Evolutionary conservation across 1,284 basidiomycete genomes (phyloP).

Genomic region (Tilletia indica): DNA sequence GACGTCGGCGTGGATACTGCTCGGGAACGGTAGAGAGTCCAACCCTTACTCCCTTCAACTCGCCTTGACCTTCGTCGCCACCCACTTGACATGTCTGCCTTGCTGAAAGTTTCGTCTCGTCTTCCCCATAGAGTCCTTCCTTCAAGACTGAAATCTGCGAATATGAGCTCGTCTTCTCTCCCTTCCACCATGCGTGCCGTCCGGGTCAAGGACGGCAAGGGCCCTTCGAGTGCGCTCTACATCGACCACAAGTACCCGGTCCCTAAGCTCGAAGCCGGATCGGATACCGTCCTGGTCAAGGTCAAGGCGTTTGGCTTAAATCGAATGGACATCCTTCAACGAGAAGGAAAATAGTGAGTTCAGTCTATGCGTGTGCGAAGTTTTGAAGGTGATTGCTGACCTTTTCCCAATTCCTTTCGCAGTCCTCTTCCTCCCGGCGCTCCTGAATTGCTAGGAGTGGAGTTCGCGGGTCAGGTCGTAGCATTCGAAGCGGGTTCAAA

Average conservation of each 20-base stretch:
- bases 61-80: conserved; percentile 1
- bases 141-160: too few relatives aligned
- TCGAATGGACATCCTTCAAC: conserved; percentile 54
- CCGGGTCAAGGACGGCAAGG: conserved; percentile 74
- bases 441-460: conserved; percentile 79
- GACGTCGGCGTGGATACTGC: too few relatives aligned
- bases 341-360: conserved; percentile 45
- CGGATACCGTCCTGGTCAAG: conserved; percentile 64
- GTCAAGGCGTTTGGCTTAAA: conserved; percentile 52
- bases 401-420: conserved; percentile 58
- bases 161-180: conserved; percentile 22
- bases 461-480: conserved; percentile 66
- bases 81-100: too few relatives aligned
- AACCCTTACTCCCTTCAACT: too few relatives aligned
- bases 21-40: too few relatives aligned
- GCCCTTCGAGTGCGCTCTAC: conserved; percentile 75
- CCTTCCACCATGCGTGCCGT: conserved; percentile 71
- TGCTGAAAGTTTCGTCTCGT: too few relatives aligned
- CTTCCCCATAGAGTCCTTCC: too few relatives aligned
- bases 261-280: conserved; percentile 57
- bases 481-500: conserved; percentile 58
- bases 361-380: not conserved
- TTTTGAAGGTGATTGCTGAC: conserved; percentile 58
- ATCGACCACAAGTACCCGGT: conserved; percentile 68
- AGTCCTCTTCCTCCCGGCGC: conserved; percentile 72